Base-by-base conservation (phyloP, 768 basidiomycete species). In the Scleroderma bovista region DNA sequence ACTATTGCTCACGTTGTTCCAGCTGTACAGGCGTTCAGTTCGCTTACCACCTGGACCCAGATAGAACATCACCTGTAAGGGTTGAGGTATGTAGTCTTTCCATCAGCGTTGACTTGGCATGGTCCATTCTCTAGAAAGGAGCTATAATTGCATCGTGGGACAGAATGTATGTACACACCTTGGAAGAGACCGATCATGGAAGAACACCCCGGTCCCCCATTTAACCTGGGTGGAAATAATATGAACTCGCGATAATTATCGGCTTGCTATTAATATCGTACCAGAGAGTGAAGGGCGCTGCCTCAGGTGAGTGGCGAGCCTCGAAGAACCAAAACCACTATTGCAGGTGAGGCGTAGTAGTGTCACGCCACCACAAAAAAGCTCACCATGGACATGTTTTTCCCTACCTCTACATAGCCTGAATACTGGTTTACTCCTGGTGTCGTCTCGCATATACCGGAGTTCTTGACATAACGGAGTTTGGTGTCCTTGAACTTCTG, bases 241-340 rank as follows among this genome's bases (percentile, higher is more conserved):
- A 55, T 44, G 53, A 51, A 47, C 38, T 44, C 6, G 31, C 2
- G 23, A n/a, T n/a, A n/a, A n/a, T n/a, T n/a, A n/a, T n/a, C n/a
- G n/a, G n/a, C n/a, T n/a, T n/a, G n/a, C n/a, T n/a, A n/a, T n/a
- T n/a, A n/a, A n/a, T n/a, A n/a, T n/a, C 26, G 9, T 52, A 80
- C 83, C 84, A 86, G 19, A 85, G 69, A 2, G 82, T 82, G 57
- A 86, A 79, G 0, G 84, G 83, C 0, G 83, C 82, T 1, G 74
- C 80, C 45, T 81, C 77, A 0, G 83, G 80, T 3, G 72, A 67
- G 26, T 77, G 64, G 16, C 84, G 73, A 2, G 84, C 75, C 53
- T 81, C 84, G 47, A 86, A 86, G 63, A 84, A 86, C 81, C 83
- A 86, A 57, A 85, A 86, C 81, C 80, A 85, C 83, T 83, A 45